These are phyloP conservation scores for Leishmania martiniquensis DNA, from an alignment of 208 protist genomes.

Conservation along the genomic window DNA sequence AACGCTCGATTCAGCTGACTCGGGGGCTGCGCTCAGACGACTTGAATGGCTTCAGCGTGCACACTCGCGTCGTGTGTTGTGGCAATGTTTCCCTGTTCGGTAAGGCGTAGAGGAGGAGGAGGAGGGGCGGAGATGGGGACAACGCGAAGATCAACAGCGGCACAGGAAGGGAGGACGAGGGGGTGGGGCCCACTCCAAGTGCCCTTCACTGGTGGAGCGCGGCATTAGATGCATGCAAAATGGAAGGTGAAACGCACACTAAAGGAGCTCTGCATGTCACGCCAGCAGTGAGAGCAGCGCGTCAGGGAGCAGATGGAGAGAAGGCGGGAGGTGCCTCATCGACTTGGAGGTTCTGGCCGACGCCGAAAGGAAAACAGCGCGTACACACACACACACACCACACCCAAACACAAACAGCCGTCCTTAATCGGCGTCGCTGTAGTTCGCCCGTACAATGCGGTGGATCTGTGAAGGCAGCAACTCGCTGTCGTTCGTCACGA, in stretches of 20 bases:
- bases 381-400: not conserved
- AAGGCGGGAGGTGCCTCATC: not conserved
- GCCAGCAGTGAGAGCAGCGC: not conserved
- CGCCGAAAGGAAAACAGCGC: not conserved
- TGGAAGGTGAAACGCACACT: not conserved
- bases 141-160: not conserved
- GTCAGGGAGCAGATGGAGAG: not conserved
- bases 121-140: not conserved
- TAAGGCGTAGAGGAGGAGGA: not conserved
- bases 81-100: too few species aligned
- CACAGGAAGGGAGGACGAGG: not conserved
- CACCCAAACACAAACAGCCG: not conserved
- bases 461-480: conserved; percentile 97
- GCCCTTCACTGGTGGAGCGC: not conserved
- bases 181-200: not conserved
- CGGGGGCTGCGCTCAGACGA: not conserved
- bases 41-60: not conserved
- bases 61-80: not conserved
- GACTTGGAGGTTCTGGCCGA: not conserved
- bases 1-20: not conserved
- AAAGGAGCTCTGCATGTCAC: not conserved
- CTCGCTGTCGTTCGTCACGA: conserved; percentile 95
- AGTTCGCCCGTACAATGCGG: conserved; percentile 96
- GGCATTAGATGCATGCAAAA: not conserved
- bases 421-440: conserved; percentile 93